phyloP scores from a whole-genome alignment of 306 rosid species.

The Datisca glomerata region DNA sequence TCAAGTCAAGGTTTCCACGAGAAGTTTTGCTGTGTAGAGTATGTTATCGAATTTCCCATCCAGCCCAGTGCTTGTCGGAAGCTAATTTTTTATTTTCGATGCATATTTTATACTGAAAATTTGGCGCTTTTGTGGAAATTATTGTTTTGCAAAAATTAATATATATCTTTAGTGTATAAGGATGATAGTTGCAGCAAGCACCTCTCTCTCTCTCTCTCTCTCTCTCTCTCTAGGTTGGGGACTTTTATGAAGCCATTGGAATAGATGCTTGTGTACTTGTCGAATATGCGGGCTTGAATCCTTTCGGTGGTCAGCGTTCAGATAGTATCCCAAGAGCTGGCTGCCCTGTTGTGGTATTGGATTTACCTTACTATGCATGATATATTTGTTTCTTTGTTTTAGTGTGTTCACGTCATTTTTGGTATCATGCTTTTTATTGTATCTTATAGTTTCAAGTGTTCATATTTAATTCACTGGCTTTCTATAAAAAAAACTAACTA shows the following conservation, averaged over 20 bases:
- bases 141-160: background rate
- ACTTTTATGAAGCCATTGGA: slow-evolving; percentile 84
- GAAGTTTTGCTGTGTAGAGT: slow-evolving; percentile 90
- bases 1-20: slow-evolving; percentile 86
- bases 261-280: slow-evolving; percentile 89
- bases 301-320: slow-evolving; percentile 77
- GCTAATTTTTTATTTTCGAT: too few relatives aligned
- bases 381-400: slow-evolving; percentile 10
- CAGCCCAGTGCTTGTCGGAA: background rate
- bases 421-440: background rate
- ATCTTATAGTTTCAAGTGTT: too few relatives aligned
- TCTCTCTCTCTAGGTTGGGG: slow-evolving; percentile 65
- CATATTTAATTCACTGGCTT: too few relatives aligned
- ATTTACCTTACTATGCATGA: slow-evolving; percentile 8
- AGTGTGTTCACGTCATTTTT: background rate
- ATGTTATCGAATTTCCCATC: slow-evolving; percentile 23
- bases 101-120: too few relatives aligned
- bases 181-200: slow-evolving; percentile 8
- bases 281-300: slow-evolving; percentile 88
- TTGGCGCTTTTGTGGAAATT: background rate
- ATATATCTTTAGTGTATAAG: slow-evolving; percentile 1
- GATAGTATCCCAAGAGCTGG: slow-evolving; percentile 90
- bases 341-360: slow-evolving; percentile 84
- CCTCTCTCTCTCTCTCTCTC: background rate
- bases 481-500: too few relatives aligned